A percentile compares a stretch with the other conserved stretches of the same genome.
These are phyloP conservation scores for Zygosaccharomyces bailii DNA, from an alignment of 805 yeast species.

Conservation along the genomic window DNA sequence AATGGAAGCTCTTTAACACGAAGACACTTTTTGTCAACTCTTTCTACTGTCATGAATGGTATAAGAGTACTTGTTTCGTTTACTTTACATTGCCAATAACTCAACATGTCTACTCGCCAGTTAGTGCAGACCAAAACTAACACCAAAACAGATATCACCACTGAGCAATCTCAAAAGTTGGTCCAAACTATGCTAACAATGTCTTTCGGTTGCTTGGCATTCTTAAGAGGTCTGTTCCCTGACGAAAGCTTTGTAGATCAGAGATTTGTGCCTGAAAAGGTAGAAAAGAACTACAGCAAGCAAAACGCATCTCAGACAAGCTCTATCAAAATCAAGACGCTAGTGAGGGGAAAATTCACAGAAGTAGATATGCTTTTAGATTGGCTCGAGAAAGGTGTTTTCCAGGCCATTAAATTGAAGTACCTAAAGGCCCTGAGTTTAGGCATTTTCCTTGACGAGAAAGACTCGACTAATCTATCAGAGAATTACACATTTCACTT, in stretches of 20 bases:
- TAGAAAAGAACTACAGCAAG: conserved; percentile 31
- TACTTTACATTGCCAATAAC: not conserved
- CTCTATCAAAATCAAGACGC: conserved; percentile 46
- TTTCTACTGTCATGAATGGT: not conserved
- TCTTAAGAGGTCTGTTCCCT: conserved; percentile 53
- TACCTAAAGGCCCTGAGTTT: conserved; percentile 46
- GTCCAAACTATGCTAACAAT: conserved; percentile 48
- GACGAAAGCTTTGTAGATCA: conserved; percentile 53
- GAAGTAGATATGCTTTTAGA: conserved; percentile 49
- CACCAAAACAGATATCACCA: conserved; percentile 29
- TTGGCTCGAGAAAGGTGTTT: conserved; percentile 53
- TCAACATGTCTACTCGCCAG: conserved; percentile 15
- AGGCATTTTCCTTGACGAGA: conserved; percentile 43
- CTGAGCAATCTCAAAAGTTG: conserved; percentile 44
- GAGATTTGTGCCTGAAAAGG: conserved; percentile 40
- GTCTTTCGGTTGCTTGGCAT: conserved; percentile 57
- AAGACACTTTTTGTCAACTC: not conserved
- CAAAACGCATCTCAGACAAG: conserved; percentile 22
- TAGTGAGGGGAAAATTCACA: conserved; percentile 44
- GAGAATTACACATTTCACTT: conserved; percentile 53
- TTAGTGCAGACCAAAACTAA: conserved; percentile 14
- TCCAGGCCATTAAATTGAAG: conserved; percentile 42
- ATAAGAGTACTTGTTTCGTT: no score
- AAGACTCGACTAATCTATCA: conserved; percentile 40
- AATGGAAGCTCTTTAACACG: no score